Conservation (phyloP, 768 basidiomycete genomes). For the Pisolithus albus region DNA sequence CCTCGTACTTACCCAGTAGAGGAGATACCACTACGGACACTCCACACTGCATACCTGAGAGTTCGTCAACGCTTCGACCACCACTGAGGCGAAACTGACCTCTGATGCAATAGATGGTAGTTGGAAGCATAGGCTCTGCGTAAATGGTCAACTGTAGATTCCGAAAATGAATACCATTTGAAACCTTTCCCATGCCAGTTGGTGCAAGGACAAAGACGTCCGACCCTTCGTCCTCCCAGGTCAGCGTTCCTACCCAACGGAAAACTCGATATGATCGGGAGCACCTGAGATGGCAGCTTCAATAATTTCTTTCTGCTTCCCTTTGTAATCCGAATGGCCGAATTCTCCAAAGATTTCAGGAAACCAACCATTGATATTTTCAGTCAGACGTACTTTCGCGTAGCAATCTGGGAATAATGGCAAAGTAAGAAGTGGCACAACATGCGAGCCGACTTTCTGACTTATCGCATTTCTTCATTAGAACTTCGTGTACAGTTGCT, state of each 20-base stretch:
- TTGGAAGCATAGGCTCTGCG: constrained; percentile 79
- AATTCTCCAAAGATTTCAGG: constrained; percentile 44
- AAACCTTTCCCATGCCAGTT: constrained; percentile 85
- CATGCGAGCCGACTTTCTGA: not conserved
- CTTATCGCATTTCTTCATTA: constrained; percentile 1
- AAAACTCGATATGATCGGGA: not conserved
- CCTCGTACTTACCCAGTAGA: constrained; percentile 48
- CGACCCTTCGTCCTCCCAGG: constrained; percentile 35
- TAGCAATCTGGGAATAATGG: not conserved
- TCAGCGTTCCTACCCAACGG: not conserved
- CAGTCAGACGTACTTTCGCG: not conserved
- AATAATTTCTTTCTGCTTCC: constrained; percentile 72
- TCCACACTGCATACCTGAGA: constrained; percentile 41
- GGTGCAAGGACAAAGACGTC: constrained; percentile 80
- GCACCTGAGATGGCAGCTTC: constrained; percentile 60
- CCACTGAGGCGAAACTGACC: constrained; percentile 27
- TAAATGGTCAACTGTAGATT: not conserved
- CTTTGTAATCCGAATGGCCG: constrained; percentile 61
- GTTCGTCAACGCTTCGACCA: not conserved
- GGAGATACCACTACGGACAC: constrained; percentile 74
- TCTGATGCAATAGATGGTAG: constrained; percentile 65
- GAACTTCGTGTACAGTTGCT: not conserved
- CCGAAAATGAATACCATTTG: not conserved
- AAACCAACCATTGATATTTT: not conserved
- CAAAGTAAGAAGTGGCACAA: not conserved